Percentiles rank a stretch among this genome's conserved stretches.
phyloP scores from a whole-genome alignment of 345 rosid species.

The Viola odorata region DNA sequence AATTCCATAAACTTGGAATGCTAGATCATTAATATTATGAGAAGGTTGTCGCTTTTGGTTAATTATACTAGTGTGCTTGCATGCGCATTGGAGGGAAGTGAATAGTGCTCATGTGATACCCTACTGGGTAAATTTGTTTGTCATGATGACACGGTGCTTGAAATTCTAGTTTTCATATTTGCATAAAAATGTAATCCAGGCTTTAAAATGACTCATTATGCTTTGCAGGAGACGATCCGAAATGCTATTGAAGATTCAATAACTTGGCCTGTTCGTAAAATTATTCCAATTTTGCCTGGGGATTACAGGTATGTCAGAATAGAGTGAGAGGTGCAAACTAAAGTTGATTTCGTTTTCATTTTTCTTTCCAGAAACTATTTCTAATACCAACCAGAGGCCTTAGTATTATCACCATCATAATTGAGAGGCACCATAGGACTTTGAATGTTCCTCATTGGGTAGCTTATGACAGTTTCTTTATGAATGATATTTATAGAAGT shows the following conservation, averaged over 20 bases:
- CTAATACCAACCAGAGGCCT: too few relatives aligned
- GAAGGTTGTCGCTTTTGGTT: too few relatives aligned
- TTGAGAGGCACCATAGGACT: not conserved
- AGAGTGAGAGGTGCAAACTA: not conserved
- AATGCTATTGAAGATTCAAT: constrained; percentile 96
- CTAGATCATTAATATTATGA: too few relatives aligned
- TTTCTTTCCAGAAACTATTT: not conserved
- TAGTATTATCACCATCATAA: too few relatives aligned
- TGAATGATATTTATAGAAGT: too few relatives aligned
- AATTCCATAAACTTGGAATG: too few relatives aligned
- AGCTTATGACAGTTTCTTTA: too few relatives aligned
- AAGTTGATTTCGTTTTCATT: constrained; percentile 6
- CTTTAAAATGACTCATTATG: constrained; percentile 7
- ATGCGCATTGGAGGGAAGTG: too few relatives aligned
- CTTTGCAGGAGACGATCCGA: constrained; percentile 69
- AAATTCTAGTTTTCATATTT: constrained; percentile 3
- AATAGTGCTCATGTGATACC: not conserved
- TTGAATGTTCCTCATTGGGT: too few relatives aligned
- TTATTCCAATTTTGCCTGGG: constrained; percentile 94
- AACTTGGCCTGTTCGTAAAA: constrained; percentile 98
- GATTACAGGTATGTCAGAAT: constrained; percentile 67
- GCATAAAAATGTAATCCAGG: not conserved
- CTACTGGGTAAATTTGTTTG: not conserved
- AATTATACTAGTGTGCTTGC: too few relatives aligned
- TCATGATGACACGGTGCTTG: not conserved